Conservation (phyloP, 352 stramenopile genomes). For the Saprolegnia parasitica region DNA sequence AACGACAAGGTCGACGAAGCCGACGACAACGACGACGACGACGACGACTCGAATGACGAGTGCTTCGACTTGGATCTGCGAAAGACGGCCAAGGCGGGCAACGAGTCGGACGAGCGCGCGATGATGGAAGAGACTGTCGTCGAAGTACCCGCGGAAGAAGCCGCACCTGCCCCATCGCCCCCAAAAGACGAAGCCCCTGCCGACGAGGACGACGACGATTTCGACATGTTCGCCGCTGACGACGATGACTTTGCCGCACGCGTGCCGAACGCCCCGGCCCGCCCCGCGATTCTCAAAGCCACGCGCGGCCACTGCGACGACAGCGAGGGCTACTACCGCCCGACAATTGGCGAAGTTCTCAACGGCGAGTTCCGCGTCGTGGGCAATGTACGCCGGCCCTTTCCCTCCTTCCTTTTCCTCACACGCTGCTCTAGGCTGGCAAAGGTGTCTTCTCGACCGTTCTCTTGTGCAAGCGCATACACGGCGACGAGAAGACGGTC, state of each 20-base stretch:
- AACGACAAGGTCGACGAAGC: background rate
- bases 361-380: conserved; percentile 89
- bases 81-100: conserved; percentile 7
- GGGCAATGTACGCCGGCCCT: conserved; percentile 71
- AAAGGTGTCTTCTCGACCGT: conserved; percentile 99
- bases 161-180: conserved; percentile 2
- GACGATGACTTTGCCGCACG: conserved; percentile 47
- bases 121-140: background rate
- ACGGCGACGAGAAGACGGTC: conserved; percentile 40
- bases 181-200: conserved; percentile 26
- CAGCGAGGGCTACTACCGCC: conserved; percentile 96
- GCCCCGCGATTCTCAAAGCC: conserved; percentile 36
- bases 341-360: conserved; percentile 92
- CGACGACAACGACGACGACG: conserved; percentile 1
- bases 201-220: conserved; percentile 50
- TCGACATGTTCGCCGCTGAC: conserved; percentile 85
- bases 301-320: conserved; percentile 93
- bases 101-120: conserved; percentile 16
- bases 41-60: conserved; percentile 3
- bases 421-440: conserved; percentile 60
- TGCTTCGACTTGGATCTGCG: conserved; percentile 21
- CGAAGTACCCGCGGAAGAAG: background rate
- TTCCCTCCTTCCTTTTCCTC: background rate
- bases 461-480: conserved; percentile 83
- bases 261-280: conserved; percentile 13